Base-by-base conservation (phyloP, 2,329 filamentous ascomycete species). In the Parastagonospora avenae region DNA sequence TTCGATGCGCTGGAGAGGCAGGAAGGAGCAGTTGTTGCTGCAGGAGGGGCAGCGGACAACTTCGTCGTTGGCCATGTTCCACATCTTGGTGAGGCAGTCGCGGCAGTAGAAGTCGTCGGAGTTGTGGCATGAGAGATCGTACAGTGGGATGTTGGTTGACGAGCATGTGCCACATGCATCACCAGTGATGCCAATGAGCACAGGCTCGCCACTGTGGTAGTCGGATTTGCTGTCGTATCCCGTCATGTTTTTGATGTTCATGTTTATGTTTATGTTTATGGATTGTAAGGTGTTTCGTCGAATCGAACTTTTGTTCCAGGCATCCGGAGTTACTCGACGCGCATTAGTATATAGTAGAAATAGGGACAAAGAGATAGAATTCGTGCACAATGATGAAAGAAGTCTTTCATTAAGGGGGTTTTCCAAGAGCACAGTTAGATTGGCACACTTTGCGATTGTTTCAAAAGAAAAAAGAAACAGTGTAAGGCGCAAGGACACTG, bases 21-120 rank as follows among this genome's bases (percentile, higher is more conserved):
- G 29, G 33, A 50, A 55, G 24, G 42, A 48, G 28, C 46, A 47
- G 24, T 38, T 35, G 6, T 50, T 32, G 12, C 41, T 32, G 30
- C 54, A 57, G 12, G 27, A 6, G 12, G 54, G 54, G 35, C 54
- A 57, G 14, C 50, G 48, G 30, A 57, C 28, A 4, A 42, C 4
- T 10, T 57, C 45, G 29, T 54, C 50, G 12, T 16, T 24, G 24
- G 39, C n/a, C 6, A 15, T 19, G 28, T 44, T 36, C 42, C 43
- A 57, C 0, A 24, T 42, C 16, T 53, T 48, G 1, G 55, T 48
- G 11, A 58, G 32, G 38, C 52, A 58, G 33, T 52, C 39, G 40
- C 52, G 44, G 41, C 55, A 58, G 35, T 58, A 40, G 24, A 50
- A 46, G 7, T 52, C 46, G 9, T 53, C 42, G 27, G 45, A 46